These are phyloP conservation scores for Starmerella geochares DNA, from an alignment of 805 yeast species.

Conservation along the genomic window DNA sequence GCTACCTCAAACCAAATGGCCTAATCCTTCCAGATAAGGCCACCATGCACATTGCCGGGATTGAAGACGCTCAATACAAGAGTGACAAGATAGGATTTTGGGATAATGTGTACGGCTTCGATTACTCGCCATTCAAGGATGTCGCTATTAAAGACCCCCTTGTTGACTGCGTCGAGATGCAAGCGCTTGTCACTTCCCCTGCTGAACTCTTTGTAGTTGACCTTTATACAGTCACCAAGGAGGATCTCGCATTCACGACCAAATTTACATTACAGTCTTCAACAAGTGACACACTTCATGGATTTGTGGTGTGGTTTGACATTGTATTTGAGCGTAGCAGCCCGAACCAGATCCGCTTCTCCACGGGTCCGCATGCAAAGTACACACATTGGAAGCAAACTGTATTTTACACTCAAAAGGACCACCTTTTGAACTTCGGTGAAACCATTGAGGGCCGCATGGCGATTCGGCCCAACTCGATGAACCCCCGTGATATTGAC, in stretches of 20 bases:
- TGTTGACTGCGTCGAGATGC: slow-evolving; percentile 85
- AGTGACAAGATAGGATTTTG: slow-evolving; percentile 85
- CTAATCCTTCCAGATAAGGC: slow-evolving; percentile 92
- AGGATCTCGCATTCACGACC: slow-evolving; percentile 65
- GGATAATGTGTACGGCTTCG: slow-evolving; percentile 96
- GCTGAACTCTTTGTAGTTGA: slow-evolving; percentile 69
- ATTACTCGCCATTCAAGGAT: slow-evolving; percentile 80
- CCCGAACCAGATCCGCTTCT: slow-evolving; percentile 48
- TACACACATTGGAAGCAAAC: slow-evolving; percentile 99
- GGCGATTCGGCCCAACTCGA: slow-evolving; percentile 62
- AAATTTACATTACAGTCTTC: slow-evolving; percentile 63
- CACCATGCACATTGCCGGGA: slow-evolving; percentile 76
- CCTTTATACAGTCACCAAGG: slow-evolving; percentile 75
- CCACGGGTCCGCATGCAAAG: slow-evolving; percentile 88
- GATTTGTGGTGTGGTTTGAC: slow-evolving; percentile 89
- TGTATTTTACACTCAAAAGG: slow-evolving; percentile 79
- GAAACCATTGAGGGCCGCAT: slow-evolving; percentile 65
- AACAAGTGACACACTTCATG: slow-evolving; percentile 75
- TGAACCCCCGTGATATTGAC: slow-evolving; percentile 84
- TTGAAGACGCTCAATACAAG: slow-evolving; percentile 87
- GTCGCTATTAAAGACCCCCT: slow-evolving; percentile 87
- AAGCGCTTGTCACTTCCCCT: slow-evolving; percentile 63
- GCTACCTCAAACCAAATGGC: slow-evolving; percentile 68
- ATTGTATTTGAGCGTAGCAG: slow-evolving; percentile 54
- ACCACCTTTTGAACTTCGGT: slow-evolving; percentile 62